Evolutionary conservation across 306 rosid species (phyloP).

Genomic region (Crotalaria pallida): DNA sequence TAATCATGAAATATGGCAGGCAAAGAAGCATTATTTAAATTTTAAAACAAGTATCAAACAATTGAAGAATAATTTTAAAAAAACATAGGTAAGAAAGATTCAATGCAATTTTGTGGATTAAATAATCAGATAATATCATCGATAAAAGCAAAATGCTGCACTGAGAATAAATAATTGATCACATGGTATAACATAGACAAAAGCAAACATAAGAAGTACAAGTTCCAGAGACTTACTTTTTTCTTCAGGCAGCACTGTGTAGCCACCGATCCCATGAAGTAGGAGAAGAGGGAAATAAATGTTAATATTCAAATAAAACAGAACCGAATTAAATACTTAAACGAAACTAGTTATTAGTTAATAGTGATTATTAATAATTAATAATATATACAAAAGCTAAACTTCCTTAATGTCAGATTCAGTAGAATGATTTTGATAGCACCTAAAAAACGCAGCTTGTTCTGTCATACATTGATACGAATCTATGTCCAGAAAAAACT

Average conservation of each 20-base stretch:
- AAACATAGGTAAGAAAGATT: background rate
- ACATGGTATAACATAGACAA: background rate
- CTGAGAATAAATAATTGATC: background rate
- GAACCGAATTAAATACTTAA: constrained; percentile 11
- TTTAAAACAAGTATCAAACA: background rate
- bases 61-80: background rate
- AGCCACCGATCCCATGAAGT: constrained; percentile 46
- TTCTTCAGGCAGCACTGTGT: constrained; percentile 76
- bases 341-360: constrained; percentile 1
- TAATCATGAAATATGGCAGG: background rate
- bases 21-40: background rate
- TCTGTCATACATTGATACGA: background rate
- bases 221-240: constrained; percentile 58
- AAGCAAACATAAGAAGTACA: background rate
- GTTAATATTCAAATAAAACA: constrained; percentile 29
- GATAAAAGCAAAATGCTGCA: background rate
- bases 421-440: constrained; percentile 8
- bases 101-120: background rate
- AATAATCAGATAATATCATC: background rate
- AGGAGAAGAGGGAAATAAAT: constrained; percentile 2
- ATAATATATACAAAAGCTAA: background rate
- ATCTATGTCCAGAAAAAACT: constrained; percentile 15
- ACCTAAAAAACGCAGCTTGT: background rate
- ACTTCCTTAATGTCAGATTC: background rate
- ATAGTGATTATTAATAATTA: no score